phyloP scores from a whole-genome alignment of 495 filamentous ascomycete genomes.

The Neurospora tetrasperma region DNA sequence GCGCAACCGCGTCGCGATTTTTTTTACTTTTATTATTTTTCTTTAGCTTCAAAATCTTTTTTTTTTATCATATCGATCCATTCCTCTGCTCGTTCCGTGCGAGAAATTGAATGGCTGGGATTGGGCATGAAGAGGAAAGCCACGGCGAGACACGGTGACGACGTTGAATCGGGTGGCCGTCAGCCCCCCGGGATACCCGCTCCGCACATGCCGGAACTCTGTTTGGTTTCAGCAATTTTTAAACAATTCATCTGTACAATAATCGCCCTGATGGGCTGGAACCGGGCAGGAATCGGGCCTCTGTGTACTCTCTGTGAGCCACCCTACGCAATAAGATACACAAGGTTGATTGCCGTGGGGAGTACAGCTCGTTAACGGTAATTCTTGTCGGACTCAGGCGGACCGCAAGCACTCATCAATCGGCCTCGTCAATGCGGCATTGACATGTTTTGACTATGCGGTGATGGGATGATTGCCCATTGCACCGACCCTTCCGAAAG shows the following conservation, averaged over 20 bases:
- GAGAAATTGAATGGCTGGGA: slow-evolving; percentile 15
- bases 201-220: neutral
- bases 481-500: neutral
- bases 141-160: slow-evolving; percentile 13
- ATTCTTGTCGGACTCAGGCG: neutral
- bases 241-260: neutral
- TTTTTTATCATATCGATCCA: neutral
- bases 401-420: neutral
- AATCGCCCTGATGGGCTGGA: neutral
- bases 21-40: no score
- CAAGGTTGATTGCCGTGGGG: neutral
- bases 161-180: slow-evolving; percentile 16
- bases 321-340: neutral
- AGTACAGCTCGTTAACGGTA: neutral
- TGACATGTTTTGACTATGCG: neutral
- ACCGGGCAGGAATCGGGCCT: neutral
- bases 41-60: neutral
- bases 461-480: neutral
- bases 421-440: neutral
- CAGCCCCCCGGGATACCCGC: neutral
- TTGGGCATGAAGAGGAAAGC: slow-evolving; percentile 17
- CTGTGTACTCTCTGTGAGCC: neutral
- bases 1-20: neutral
- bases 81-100: neutral
- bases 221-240: neutral